Base-by-base conservation (phyloP, 129 eudicot genomes). In the Erigeron canadensis region DNA sequence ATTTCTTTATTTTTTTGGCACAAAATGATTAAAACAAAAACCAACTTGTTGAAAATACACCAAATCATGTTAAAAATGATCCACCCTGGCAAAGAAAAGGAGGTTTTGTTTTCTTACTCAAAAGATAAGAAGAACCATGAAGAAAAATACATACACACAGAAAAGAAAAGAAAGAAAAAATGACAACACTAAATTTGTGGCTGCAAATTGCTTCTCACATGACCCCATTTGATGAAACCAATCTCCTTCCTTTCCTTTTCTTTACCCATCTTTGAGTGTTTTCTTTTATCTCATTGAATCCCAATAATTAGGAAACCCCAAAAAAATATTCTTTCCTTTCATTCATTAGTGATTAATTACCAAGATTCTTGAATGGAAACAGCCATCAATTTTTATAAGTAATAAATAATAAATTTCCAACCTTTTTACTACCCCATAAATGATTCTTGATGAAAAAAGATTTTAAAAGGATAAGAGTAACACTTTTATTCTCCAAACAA, bases 81-180 rank as follows among this genome's bases (percentile, higher is more conserved):
- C 81, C 77, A 77, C 67, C 58, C 81, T 77, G 72, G 81, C 77
- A 71, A 53, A 66, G 81, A 77, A 77, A 71, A 65, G n/a, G 61
- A 77, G 61, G 53, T 77, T 77, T 70, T 77, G 81, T 77, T 53
- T 40, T 77, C 46, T 72, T 41, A 43, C 63, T 63, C 18, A 71
- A 70, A 77, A 60, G 81, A 77, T 71, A 77, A 77, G 81, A 75
- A 67, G 68, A 54, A 44, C 7, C 70, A 70, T 60, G 46, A 59
- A 60, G 46, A 47, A 68, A 75, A 68, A 75, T 45, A 44, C 66
- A 65, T 65, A 54, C 5, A 46, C 28, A 67, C 48, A 10, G 10
- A 54, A 54, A 6, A 18, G 41, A 59, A 53, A 46, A 47, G 13
- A 17, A 38, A 59, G 21, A 10, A 68, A 61, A 51, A 41, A 17